A percentile compares a stretch with the other conserved stretches of the same genome.
phyloP scores from a whole-genome alignment of 139 green algal species.

The Chlorella sorokiniana region DNA sequence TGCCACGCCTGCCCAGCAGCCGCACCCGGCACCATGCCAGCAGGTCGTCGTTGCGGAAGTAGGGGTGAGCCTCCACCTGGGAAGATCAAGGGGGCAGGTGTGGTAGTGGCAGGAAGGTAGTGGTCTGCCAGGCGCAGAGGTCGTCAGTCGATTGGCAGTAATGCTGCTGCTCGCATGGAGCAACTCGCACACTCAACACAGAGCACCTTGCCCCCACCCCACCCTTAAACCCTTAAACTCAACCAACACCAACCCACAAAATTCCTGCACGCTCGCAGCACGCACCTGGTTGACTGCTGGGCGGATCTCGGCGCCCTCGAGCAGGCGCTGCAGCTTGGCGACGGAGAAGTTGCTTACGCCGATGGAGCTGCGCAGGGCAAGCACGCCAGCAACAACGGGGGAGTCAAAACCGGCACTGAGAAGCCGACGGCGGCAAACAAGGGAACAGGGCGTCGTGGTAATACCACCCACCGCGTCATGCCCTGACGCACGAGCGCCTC shows the following conservation, averaged over 20 bases:
- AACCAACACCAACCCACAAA: not conserved
- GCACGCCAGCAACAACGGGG: not conserved
- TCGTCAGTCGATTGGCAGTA: not conserved
- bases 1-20: not conserved
- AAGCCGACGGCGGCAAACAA: no score
- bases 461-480: constrained; percentile 48
- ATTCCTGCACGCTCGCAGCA: not conserved
- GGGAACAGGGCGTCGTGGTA: not conserved
- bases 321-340: constrained; percentile 70
- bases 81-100: not conserved
- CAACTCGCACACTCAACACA: no score
- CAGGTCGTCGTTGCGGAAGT: constrained; percentile 81
- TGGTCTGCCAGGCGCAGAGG: not conserved
- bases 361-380: constrained; percentile 52
- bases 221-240: no score
- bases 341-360: constrained; percentile 84
- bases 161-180: not conserved
- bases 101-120: not conserved
- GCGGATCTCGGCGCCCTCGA: constrained; percentile 54
- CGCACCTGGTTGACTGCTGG: constrained; percentile 55
- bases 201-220: no score
- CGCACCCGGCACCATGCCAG: constrained; percentile 46
- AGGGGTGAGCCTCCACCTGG: constrained; percentile 93
- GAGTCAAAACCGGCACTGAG: no score
- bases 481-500: constrained; percentile 68